A percentile compares a stretch with the other conserved stretches of the same genome.
These are phyloP conservation scores for Tulasnella sp. DNA, from an alignment of 768 basidiomycete species.

Conservation along the genomic window DNA sequence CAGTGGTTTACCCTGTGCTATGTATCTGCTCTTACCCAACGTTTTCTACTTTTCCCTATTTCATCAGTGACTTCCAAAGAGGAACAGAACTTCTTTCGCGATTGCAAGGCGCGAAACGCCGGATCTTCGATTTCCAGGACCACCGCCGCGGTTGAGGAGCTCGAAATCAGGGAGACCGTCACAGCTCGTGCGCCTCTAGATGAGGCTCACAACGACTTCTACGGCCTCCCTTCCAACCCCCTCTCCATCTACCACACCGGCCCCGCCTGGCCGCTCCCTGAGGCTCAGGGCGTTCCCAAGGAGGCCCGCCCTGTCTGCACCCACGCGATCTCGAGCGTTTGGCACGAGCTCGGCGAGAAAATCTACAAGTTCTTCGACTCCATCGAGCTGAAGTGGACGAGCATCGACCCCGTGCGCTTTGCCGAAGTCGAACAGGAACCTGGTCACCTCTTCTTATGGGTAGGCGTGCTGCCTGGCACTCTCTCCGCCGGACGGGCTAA, in stretches of 20 bases:
- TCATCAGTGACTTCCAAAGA: no score
- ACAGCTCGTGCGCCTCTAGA: no score
- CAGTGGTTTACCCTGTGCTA: no score
- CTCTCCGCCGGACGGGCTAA: conserved; percentile 3
- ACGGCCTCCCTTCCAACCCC: conserved; percentile 10
- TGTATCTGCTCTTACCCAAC: no score
- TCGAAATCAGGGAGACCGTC: no score
- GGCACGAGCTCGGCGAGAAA: conserved; percentile 20
- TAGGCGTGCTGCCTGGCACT: conserved; percentile 11
- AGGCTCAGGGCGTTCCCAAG: conserved; percentile 2
- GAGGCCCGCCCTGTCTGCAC: conserved; percentile 8
- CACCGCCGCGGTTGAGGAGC: no score
- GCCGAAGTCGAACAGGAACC: conserved; percentile 1
- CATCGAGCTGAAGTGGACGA: no score
- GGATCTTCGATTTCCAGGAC: no score
- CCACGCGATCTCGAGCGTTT: conserved; percentile 14
- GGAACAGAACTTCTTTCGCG: no score
- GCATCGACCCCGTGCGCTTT: conserved; percentile 13
- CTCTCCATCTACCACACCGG: conserved; percentile 6
- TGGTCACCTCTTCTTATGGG: conserved; percentile 13
- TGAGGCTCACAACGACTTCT: conserved; percentile 16
- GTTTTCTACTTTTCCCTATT: no score
- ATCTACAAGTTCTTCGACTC: conserved; percentile 24
- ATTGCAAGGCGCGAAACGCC: no score
- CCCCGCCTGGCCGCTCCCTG: neutral